A percentile compares a stretch with the other conserved stretches of the same genome.
phyloP scores from a whole-genome alignment of 192 early-diverging fungal species.

The Physocladia obscura region DNA sequence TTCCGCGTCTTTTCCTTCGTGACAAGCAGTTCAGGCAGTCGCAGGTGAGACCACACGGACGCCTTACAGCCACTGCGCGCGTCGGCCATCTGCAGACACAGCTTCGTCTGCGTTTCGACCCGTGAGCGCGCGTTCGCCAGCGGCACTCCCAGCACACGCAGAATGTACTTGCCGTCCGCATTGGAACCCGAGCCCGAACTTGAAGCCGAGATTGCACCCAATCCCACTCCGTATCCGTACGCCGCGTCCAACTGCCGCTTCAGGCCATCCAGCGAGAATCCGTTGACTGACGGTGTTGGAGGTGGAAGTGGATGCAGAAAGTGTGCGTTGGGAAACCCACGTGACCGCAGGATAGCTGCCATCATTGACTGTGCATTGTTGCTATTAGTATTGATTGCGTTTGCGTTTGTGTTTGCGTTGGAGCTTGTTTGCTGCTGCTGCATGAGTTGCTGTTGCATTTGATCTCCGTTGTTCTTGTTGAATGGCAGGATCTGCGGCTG shows the following conservation, averaged over 20 bases:
- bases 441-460: too few relatives aligned
- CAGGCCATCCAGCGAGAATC: slow-evolving; percentile 2
- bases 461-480: too few relatives aligned
- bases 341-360: neutral
- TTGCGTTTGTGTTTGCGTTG: neutral
- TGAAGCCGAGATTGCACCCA: neutral
- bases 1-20: slow-evolving; percentile 66
- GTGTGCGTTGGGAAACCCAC: neutral
- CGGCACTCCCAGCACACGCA: slow-evolving; percentile 46
- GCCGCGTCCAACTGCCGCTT: slow-evolving; percentile 24
- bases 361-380: neutral
- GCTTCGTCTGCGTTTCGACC: slow-evolving; percentile 93
- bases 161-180: neutral
- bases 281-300: neutral
- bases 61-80: slow-evolving; percentile 78
- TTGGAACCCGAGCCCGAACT: neutral
- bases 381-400: neutral
- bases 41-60: slow-evolving; percentile 78
- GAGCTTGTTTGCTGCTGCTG: too few relatives aligned
- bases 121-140: slow-evolving; percentile 69
- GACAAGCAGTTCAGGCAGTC: slow-evolving; percentile 79
- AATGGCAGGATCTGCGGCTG: neutral
- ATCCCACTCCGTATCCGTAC: too few relatives aligned
- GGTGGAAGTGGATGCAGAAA: neutral
- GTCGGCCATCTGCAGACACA: slow-evolving; percentile 81